A percentile compares a stretch with the other conserved stretches of the same genome.
phyloP scores from a whole-genome alignment of 306 rosid species.

The Sicyos baderoa region DNA sequence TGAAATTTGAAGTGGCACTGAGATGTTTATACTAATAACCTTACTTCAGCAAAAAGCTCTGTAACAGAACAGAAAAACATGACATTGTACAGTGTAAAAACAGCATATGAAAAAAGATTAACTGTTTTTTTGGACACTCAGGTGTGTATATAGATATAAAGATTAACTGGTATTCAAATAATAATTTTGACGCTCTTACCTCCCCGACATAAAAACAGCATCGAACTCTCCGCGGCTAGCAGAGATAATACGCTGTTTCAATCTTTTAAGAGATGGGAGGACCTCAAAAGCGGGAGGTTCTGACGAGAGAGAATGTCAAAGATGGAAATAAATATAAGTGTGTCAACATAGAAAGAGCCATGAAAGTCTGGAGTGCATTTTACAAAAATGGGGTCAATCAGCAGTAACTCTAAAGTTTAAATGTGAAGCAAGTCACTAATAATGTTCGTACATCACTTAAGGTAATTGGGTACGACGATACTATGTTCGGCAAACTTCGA shows the following conservation, averaged over 20 bases:
- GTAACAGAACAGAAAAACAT: background rate
- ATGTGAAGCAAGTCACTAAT: background rate
- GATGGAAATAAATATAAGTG: conserved; percentile 6
- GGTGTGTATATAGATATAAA: no score
- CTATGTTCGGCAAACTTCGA: background rate
- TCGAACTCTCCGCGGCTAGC: conserved; percentile 79
- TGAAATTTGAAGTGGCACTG: background rate
- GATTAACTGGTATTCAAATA: background rate
- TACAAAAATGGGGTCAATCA: background rate
- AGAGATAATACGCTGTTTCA: conserved; percentile 71
- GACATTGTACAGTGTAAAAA: background rate
- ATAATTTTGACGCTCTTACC: conserved; percentile 36
- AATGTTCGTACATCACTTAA: background rate
- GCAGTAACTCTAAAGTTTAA: background rate
- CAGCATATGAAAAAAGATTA: background rate
- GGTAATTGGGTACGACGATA: no score
- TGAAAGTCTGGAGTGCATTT: background rate
- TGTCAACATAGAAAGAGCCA: background rate
- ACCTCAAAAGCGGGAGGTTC: conserved; percentile 94
- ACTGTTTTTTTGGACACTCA: no score
- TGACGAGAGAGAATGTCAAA: conserved; percentile 22
- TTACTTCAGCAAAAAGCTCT: background rate
- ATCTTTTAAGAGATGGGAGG: conserved; percentile 81
- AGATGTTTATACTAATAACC: background rate
- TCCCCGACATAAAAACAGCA: conserved; percentile 96